A percentile compares a stretch with the other conserved stretches of the same genome.
phyloP scores from a whole-genome alignment of 169 alveolate genomes.

The Plasmodium inui region DNA sequence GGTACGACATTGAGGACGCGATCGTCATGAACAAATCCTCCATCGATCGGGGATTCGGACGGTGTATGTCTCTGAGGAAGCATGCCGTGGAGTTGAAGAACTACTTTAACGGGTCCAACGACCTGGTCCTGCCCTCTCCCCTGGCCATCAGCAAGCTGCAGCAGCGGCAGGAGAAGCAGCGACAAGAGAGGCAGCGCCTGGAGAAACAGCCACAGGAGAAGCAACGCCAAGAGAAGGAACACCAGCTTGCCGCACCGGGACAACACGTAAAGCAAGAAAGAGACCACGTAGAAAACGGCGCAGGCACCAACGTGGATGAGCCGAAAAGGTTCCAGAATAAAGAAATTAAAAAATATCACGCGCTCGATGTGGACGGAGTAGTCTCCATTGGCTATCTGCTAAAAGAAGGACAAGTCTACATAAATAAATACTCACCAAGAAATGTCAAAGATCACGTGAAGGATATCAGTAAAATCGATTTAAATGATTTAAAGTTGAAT shows the following conservation, averaged over 20 bases:
- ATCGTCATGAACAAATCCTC: conserved; percentile 97
- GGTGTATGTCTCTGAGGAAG: conserved; percentile 88
- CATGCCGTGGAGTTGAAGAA: conserved; percentile 87
- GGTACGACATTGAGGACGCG: conserved; percentile 99
- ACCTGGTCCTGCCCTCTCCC: conserved; percentile 80
- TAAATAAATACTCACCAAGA: conserved; percentile 90
- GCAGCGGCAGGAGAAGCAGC: neutral
- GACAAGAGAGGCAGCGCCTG: neutral
- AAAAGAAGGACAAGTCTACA: conserved; percentile 92
- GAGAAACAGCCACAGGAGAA: neutral
- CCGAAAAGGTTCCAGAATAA: neutral
- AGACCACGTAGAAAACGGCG: neutral
- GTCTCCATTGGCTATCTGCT: conserved; percentile 93
- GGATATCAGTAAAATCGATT: conserved; percentile 76
- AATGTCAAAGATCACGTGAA: conserved; percentile 81
- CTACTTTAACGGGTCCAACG: conserved; percentile 84
- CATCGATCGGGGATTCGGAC: conserved; percentile 99
- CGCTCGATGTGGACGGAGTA: conserved; percentile 95
- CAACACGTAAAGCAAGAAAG: neutral
- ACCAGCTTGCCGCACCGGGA: neutral
- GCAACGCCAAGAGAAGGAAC: neutral
- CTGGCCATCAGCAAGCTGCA: conserved; percentile 44
- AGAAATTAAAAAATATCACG: conserved; percentile 67
- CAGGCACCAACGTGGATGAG: neutral
- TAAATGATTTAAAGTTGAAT: conserved; percentile 76